These are phyloP conservation scores for Earliella scabrosa DNA, from an alignment of 1,284 basidiomycete genomes.

Conservation along the genomic window DNA sequence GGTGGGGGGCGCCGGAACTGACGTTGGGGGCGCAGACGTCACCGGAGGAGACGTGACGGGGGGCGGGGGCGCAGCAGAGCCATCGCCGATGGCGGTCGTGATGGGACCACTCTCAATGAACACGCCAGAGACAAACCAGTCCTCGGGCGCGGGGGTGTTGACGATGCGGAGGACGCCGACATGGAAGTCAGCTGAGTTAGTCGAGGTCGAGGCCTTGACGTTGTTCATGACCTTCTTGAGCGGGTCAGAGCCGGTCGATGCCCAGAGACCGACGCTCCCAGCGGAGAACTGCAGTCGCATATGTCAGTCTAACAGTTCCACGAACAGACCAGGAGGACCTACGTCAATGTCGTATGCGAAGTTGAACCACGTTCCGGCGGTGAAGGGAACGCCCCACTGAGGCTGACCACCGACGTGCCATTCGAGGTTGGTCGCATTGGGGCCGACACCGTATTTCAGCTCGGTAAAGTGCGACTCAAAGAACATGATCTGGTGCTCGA, in stretches of 20 bases:
- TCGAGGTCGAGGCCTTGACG: constrained; percentile 54
- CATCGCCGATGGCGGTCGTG: constrained; percentile 52
- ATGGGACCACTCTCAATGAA: constrained; percentile 62
- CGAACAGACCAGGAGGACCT: constrained; percentile 21
- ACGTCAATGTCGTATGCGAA: constrained; percentile 67
- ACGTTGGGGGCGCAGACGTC: constrained; percentile 19
- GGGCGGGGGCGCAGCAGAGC: constrained; percentile 28
- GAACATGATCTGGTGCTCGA: constrained; percentile 64
- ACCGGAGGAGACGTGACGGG: constrained; percentile 29
- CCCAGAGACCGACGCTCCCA: constrained; percentile 62
- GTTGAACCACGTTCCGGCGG: constrained; percentile 64
- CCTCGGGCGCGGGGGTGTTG: constrained; percentile 50
- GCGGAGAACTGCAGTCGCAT: constrained; percentile 50
- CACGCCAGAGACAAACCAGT: constrained; percentile 65
- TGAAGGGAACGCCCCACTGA: constrained; percentile 58
- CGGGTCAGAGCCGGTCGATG: constrained; percentile 51
- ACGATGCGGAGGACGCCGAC: constrained; percentile 63
- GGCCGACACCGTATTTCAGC: constrained; percentile 62
- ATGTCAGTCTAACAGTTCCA: background rate
- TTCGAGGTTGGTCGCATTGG: constrained; percentile 51
- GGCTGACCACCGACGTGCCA: constrained; percentile 54
- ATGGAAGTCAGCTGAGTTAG: constrained; percentile 69
- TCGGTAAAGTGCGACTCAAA: constrained; percentile 73
- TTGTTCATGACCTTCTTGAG: constrained; percentile 56
- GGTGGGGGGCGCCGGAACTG: constrained; percentile 23